A percentile compares a stretch with the other conserved stretches of the same genome.
These are phyloP conservation scores for Ophiostoma angusticollis DNA, from an alignment of 2,329 filamentous ascomycete species.

Conservation along the genomic window DNA sequence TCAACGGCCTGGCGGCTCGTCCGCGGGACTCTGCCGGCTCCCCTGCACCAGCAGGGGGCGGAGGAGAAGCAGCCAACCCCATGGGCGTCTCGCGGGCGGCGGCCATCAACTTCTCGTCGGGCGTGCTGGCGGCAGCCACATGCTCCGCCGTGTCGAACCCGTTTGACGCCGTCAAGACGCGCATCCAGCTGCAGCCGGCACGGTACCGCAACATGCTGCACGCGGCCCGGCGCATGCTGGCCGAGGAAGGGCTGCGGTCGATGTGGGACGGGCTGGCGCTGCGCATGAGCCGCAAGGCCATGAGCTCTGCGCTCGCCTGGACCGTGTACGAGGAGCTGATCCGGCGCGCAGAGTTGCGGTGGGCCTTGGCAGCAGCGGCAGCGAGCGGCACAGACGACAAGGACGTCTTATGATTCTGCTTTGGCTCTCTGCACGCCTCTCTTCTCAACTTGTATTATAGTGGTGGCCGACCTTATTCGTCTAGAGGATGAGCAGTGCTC, in stretches of 20 bases:
- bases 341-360: slow-evolving; percentile 44
- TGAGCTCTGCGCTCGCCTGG: slow-evolving; percentile 94
- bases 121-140: slow-evolving; percentile 63
- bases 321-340: slow-evolving; percentile 93
- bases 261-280: slow-evolving; percentile 78
- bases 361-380: slow-evolving; percentile 11
- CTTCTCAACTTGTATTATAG: neutral
- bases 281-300: slow-evolving; percentile 78
- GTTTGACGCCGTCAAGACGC: slow-evolving; percentile 91
- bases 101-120: slow-evolving; percentile 75
- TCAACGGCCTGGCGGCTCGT: slow-evolving; percentile 27
- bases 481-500: neutral
- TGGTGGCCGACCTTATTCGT: too few species aligned
- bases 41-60: too few species aligned
- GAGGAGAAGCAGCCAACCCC: too few species aligned
- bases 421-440: neutral
- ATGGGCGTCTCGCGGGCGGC: slow-evolving; percentile 37
- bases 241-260: slow-evolving; percentile 65
- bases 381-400: neutral
- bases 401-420: neutral
- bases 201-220: slow-evolving; percentile 73
- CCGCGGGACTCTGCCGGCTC: too few species aligned
- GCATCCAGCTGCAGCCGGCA: slow-evolving; percentile 78
- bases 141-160: slow-evolving; percentile 90
- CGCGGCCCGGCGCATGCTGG: slow-evolving; percentile 64